These are phyloP conservation scores for Phytophthora macrochlamydospora DNA, from an alignment of 352 stramenopile species.

Conservation along the genomic window DNA sequence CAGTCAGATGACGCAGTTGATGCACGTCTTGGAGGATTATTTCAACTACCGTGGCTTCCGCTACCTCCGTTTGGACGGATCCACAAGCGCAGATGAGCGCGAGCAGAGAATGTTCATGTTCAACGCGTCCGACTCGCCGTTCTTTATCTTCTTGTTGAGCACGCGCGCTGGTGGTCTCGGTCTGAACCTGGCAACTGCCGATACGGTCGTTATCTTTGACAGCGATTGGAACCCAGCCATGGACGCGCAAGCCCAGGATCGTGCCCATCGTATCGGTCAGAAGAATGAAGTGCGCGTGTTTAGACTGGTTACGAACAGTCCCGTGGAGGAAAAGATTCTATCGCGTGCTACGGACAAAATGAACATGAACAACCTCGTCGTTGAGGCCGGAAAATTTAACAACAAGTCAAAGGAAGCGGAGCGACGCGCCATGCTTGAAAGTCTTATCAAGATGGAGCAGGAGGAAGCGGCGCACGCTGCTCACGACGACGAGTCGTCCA, in stretches of 20 bases:
- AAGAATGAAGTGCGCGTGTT: constrained; percentile 92
- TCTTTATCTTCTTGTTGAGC: constrained; percentile 97
- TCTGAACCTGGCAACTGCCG: constrained; percentile 97
- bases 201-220: constrained; percentile 99
- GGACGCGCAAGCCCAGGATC: constrained; percentile 93
- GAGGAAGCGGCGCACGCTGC: constrained; percentile 78
- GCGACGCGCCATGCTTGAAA: constrained; percentile 84
- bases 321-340: constrained; percentile 90
- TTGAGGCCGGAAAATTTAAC: constrained; percentile 90
- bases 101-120: constrained; percentile 99
- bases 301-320: constrained; percentile 83
- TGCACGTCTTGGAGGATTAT: constrained; percentile 92
- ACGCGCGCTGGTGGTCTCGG: constrained; percentile 97
- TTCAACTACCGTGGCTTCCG: constrained; percentile 91
- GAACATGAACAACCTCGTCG: constrained; percentile 92
- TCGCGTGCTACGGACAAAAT: constrained; percentile 89
- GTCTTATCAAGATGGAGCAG: constrained; percentile 89
- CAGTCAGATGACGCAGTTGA: constrained; percentile 91
- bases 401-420: constrained; percentile 88
- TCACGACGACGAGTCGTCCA: constrained; percentile 67
- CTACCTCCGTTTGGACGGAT: constrained; percentile 97
- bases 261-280: constrained; percentile 91
- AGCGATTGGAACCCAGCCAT: constrained; percentile 99
- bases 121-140: constrained; percentile 90
- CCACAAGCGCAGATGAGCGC: constrained; percentile 95